Conservation (phyloP, 345 rosid species). For the Gossypium stocksii region DNA sequence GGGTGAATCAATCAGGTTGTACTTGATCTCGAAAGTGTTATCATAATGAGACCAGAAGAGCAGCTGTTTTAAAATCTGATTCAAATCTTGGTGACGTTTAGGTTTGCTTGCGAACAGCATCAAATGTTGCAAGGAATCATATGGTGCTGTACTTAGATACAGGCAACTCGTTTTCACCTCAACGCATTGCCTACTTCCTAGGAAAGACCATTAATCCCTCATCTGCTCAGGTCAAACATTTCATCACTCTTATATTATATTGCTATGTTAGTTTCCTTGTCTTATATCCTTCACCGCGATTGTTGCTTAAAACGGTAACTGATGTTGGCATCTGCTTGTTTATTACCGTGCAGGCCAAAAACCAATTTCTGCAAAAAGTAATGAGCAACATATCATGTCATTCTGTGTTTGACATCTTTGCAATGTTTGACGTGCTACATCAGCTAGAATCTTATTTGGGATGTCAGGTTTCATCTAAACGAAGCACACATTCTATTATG, state of each 20-base stretch:
- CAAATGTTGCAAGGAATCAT: slow-evolving; percentile 47
- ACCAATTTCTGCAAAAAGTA: slow-evolving; percentile 32
- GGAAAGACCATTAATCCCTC: slow-evolving; percentile 28
- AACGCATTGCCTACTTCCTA: slow-evolving; percentile 47
- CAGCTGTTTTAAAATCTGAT: not conserved
- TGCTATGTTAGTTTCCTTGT: not conserved
- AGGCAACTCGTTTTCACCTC: slow-evolving; percentile 76
- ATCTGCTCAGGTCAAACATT: slow-evolving; percentile 32
- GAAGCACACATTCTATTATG: slow-evolving; percentile 9
- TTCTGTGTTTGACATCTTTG: slow-evolving; percentile 62
- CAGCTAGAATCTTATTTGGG: slow-evolving; percentile 42
- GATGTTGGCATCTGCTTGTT: slow-evolving; percentile 2
- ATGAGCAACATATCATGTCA: slow-evolving; percentile 61
- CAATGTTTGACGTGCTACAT: slow-evolving; percentile 56
- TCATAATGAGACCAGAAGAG: not conserved
- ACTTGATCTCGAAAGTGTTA: not conserved
- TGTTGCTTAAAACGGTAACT: not conserved
- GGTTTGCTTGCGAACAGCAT: slow-evolving; percentile 67
- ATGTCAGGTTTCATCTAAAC: slow-evolving; percentile 47
- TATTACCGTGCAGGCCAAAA: slow-evolving; percentile 19
- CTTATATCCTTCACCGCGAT: not conserved
- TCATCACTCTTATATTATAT: not conserved
- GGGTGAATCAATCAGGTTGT: not conserved
- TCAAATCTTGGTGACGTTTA: slow-evolving; percentile 18
- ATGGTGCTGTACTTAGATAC: slow-evolving; percentile 62